Conservation (phyloP, 495 filamentous ascomycete species). For the Neurospora tetrasperma region DNA sequence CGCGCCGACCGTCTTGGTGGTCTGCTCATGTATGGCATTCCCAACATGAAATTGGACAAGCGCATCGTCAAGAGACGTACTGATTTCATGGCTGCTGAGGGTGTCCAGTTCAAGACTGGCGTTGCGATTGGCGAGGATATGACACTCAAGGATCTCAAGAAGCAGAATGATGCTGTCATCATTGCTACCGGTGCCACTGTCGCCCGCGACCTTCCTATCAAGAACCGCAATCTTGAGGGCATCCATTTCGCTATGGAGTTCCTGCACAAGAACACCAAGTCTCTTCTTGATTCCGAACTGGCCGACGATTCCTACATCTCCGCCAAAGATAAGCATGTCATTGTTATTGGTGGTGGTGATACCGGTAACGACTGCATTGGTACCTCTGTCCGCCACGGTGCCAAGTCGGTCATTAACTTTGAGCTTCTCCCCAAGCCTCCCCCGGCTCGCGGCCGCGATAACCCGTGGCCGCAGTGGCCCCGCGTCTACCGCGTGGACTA, state of each 20-base stretch:
- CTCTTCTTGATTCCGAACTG: conserved; percentile 85
- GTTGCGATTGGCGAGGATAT: conserved; percentile 73
- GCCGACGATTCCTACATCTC: conserved; percentile 86
- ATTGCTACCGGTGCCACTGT: conserved; percentile 97
- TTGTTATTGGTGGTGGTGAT: conserved; percentile 97
- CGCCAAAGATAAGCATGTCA: conserved; percentile 91
- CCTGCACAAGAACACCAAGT: conserved; percentile 97
- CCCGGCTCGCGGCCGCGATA: conserved; percentile 86
- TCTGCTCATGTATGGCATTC: conserved; percentile 97
- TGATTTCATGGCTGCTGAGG: conserved; percentile 92
- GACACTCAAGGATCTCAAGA: conserved; percentile 64
- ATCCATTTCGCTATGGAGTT: conserved; percentile 99
- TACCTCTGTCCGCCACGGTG: conserved; percentile 94
- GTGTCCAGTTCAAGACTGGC: conserved; percentile 71
- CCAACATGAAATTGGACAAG: conserved; percentile 99
- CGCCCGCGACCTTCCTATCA: conserved; percentile 89
- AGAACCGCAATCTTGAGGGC: conserved; percentile 80
- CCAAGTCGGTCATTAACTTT: conserved; percentile 95
- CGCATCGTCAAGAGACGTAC: conserved; percentile 92
- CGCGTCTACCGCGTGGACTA: conserved; percentile 98
- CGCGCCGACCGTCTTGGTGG: conserved; percentile 88
- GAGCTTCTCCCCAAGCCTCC: conserved; percentile 94
- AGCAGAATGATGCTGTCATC: conserved; percentile 73
- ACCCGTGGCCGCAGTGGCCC: conserved; percentile 99
- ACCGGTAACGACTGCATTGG: conserved; percentile 99